Evolutionary conservation across 768 basidiomycete species (phyloP), one percentile per base, ranked within the genome.

Genomic region (Terana coerulea): DNA sequence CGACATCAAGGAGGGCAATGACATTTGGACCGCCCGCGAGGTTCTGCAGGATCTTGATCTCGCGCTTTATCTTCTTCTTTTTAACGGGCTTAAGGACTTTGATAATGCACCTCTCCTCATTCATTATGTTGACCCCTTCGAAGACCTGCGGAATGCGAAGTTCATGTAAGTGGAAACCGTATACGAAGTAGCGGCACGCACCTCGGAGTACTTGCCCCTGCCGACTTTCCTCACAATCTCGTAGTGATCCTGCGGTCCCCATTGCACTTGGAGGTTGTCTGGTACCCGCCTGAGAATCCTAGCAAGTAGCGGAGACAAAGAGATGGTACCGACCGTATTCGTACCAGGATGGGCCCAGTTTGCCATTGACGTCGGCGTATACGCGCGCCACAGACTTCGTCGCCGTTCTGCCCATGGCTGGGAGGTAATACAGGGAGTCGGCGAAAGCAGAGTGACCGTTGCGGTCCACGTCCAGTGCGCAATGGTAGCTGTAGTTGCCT

Each of bases 51-150:
- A 98, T 95, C 77, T 98, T 98, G 69, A 98, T 97, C 73, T 98
- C 95, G 57, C 95, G 81, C 74, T 98, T 98, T 72, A 98, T 98
- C 75, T 98, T 98, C 83, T 98, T 98, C 83, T 98, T 98, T 80
- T 98, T 98, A 34, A 98, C 95, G 0, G 95, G 95, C 69, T 98
- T 98, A 59, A 98, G 78, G 28, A 98, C 95, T 69, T 98, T 98
- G 75, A 98, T 94, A 70, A 95, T 95, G 68, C 93, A 95, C 72
- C 95, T 95, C 71, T 91, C 88, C 61, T 92, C 89, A 54, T 86
- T 88, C 46, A 88, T 83, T 54, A 93, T 84, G 67, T 95, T 91
- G 63, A 95, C 83, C 6, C 94, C 94, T 69, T 95, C 93, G 60
- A 95, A 95, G 53, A 92, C 90, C 90, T 91, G 25, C 19, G 26